phyloP scores from a whole-genome alignment of 2,329 filamentous ascomycete genomes.

The Cytospora piceicola region DNA sequence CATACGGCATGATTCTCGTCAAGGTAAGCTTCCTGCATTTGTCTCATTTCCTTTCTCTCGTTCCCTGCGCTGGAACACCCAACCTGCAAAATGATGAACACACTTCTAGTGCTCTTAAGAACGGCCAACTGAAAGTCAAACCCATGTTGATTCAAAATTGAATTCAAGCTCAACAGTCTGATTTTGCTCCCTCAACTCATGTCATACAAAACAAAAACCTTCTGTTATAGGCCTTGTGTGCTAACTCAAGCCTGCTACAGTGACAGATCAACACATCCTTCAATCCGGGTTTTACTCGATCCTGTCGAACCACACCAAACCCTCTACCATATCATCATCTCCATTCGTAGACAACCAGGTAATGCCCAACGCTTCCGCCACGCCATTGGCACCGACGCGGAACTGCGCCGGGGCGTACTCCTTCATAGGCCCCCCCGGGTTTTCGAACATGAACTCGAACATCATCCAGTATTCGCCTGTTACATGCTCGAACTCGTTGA shows the following conservation, averaged over 20 bases:
- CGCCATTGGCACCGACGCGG: conserved; percentile 38
- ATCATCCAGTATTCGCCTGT: conserved; percentile 44
- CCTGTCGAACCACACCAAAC: conserved; percentile 39
- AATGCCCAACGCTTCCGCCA: conserved; percentile 37
- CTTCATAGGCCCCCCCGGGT: conserved; percentile 34
- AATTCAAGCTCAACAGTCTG: conserved; percentile 69
- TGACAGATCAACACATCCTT: conserved; percentile 4
- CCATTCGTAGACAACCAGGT: conserved; percentile 36
- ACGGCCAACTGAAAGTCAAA: conserved; percentile 35
- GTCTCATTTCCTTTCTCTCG: not conserved
- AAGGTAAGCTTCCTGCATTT: not conserved
- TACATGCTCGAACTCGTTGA: conserved; percentile 41
- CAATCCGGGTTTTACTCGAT: conserved; percentile 20
- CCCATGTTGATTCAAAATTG: conserved; percentile 40
- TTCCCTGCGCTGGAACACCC: not conserved
- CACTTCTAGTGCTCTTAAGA: conserved; percentile 33
- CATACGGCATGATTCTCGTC: not conserved
- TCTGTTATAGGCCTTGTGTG: not conserved
- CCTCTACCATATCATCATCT: conserved; percentile 38
- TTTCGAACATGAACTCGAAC: conserved; percentile 36
- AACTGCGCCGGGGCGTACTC: conserved; percentile 41
- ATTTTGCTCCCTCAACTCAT: conserved; percentile 34
- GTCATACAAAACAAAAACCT: not conserved
- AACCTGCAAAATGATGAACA: conserved; percentile 32
- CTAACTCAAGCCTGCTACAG: conserved; percentile 23